Evolutionary conservation across 805 yeast genomes (phyloP).

Genomic region (Metahyphopichia silvanorum): DNA sequence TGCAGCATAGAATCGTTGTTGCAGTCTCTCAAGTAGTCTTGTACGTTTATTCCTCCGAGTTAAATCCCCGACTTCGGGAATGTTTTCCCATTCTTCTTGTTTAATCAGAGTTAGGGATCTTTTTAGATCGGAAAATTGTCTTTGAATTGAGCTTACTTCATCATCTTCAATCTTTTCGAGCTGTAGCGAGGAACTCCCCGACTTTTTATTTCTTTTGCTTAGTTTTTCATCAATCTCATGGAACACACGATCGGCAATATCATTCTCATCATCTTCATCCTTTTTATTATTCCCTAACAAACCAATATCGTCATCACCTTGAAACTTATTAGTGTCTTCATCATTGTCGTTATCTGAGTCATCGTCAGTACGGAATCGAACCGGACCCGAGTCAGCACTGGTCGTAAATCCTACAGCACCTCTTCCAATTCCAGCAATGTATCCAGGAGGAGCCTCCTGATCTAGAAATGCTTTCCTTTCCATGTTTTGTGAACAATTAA

Average conservation of each 20-base stretch:
- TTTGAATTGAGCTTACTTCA: conserved; percentile 13
- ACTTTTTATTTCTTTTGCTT: conserved; percentile 26
- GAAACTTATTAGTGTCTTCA: conserved; percentile 14
- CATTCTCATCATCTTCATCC: conserved; percentile 51
- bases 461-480: conserved; percentile 66
- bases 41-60: conserved; percentile 76
- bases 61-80: conserved; percentile 88
- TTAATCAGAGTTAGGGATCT: conserved; percentile 55
- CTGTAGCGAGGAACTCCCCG: conserved; percentile 6
- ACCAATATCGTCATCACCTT: conserved; percentile 24
- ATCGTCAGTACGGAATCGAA: conserved; percentile 24
- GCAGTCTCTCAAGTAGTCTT: conserved; percentile 57
- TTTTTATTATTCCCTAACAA: conserved; percentile 25
- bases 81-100: conserved; percentile 69
- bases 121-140: conserved; percentile 67
- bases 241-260: conserved; percentile 75
- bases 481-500: conserved; percentile 31
- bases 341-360: conserved; percentile 30
- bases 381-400: conserved; percentile 66
- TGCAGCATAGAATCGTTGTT: conserved; percentile 73
- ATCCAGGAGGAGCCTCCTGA: conserved; percentile 85
- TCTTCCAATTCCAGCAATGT: conserved; percentile 88
- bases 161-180: conserved; percentile 9
- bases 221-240: conserved; percentile 60
- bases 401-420: conserved; percentile 95